A percentile compares a stretch with the other conserved stretches of the same genome.
Evolutionary conservation across 2,329 filamentous ascomycete species (phyloP).

Genomic region (Ampelomyces quisqualis): DNA sequence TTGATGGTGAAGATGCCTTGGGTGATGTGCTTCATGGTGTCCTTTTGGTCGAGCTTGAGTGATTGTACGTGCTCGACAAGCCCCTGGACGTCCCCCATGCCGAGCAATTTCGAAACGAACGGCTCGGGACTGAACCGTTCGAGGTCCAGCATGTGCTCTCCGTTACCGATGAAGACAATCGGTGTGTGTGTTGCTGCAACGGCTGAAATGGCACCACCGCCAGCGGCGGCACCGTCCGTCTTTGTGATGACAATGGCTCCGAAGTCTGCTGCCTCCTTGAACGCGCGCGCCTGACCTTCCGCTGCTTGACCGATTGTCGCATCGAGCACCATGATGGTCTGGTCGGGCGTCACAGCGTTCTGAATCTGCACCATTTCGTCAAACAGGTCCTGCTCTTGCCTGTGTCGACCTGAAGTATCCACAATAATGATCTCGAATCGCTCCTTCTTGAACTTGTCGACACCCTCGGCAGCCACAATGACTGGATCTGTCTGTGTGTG

Average conservation of each 20-base stretch:
- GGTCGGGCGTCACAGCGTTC: conserved; percentile 81
- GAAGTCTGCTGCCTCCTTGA: conserved; percentile 96
- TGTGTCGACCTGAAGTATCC: conserved; percentile 91
- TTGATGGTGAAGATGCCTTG: conserved; percentile 95
- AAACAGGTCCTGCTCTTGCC: conserved; percentile 92
- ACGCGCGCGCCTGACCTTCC: conserved; percentile 89
- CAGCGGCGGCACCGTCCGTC: conserved; percentile 92
- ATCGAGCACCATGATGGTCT: conserved; percentile 98
- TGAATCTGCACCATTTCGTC: conserved; percentile 98
- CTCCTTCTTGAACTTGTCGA: conserved; percentile 99
- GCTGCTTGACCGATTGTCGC: conserved; percentile 95
- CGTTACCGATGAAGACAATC: conserved; percentile 96
- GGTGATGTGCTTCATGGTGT: conserved; percentile 98
- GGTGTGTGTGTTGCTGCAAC: conserved; percentile 95
- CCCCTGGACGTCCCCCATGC: conserved; percentile 96
- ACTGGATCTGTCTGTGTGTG: conserved; percentile 95
- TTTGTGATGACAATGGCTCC: conserved; percentile 99
- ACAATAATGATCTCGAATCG: conserved; percentile 98
- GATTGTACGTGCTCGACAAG: conserved; percentile 95
- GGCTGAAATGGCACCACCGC: conserved; percentile 95
- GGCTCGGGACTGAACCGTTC: conserved; percentile 90
- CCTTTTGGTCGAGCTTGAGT: conserved; percentile 93
- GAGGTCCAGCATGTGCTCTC: conserved; percentile 93
- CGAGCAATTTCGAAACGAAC: conserved; percentile 89
- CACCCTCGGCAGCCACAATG: conserved; percentile 88